These are phyloP conservation scores for Harringtonia lauricola DNA, from an alignment of 2,329 filamentous ascomycete species.

Conservation along the genomic window DNA sequence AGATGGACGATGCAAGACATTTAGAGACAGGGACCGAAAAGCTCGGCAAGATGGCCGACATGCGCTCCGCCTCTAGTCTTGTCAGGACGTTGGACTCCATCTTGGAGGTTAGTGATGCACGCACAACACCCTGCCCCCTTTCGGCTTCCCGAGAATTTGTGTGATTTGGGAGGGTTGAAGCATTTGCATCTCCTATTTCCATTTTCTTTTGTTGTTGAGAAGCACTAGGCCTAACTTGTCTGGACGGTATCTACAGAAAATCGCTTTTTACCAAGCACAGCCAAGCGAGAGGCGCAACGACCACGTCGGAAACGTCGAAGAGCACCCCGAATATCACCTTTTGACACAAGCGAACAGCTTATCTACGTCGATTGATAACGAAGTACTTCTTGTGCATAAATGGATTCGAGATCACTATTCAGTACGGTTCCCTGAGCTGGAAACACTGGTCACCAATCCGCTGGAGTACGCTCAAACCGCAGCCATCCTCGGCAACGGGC, in stretches of 20 bases:
- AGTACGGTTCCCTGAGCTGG: constrained; percentile 82
- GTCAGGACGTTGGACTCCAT: constrained; percentile 76
- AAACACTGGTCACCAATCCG: constrained; percentile 79
- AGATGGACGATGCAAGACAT: constrained; percentile 47
- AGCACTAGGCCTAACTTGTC: constrained; percentile 55
- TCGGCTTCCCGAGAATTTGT: constrained; percentile 12
- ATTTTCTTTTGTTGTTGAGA: constrained; percentile 19
- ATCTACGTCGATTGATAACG: constrained; percentile 85
- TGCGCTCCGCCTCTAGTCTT: constrained; percentile 66
- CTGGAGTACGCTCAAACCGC: constrained; percentile 94
- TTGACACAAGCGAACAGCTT: constrained; percentile 81
- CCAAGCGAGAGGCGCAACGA: constrained; percentile 50
- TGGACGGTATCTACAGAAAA: constrained; percentile 56
- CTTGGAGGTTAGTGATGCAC: constrained; percentile 62
- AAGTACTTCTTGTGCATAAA: constrained; percentile 90
- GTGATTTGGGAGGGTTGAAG: constrained; percentile 25
- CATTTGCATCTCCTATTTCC: constrained; percentile 50
- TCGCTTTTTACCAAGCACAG: constrained; percentile 62
- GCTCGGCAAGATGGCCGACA: constrained; percentile 67
- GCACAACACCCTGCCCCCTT: no score
- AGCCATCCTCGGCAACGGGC: constrained; percentile 83
- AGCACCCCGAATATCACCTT: constrained; percentile 84
- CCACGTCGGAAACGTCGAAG: constrained; percentile 73
- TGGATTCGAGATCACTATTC: constrained; percentile 95
- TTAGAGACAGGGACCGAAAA: constrained; percentile 74